Evolutionary conservation across 352 stramenopile genomes (phyloP).

Genomic region (Globisporangium paddicum): DNA sequence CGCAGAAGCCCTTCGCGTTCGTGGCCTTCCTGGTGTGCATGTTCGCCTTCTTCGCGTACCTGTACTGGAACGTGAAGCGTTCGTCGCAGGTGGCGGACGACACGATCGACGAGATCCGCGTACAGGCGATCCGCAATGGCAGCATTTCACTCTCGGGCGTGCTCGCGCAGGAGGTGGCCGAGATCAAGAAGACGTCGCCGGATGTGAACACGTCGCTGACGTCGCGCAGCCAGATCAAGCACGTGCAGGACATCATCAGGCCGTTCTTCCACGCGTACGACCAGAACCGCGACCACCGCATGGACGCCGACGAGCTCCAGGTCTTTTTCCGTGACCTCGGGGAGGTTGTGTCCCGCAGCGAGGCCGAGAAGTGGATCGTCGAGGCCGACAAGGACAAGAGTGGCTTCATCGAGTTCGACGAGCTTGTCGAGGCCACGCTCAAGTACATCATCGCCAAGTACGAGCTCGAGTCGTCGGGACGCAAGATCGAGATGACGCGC

Average conservation of each 20-base stretch:
- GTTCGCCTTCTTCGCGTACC: constrained; percentile 89
- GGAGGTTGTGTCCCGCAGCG: constrained; percentile 76
- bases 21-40: constrained; percentile 87
- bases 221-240: constrained; percentile 49
- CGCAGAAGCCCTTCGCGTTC: constrained; percentile 89
- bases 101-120: constrained; percentile 64
- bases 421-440: constrained; percentile 92
- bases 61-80: constrained; percentile 89
- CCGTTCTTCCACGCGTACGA: constrained; percentile 95
- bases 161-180: constrained; percentile 67
- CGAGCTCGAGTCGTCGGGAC: constrained; percentile 48
- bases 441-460: constrained; percentile 81
- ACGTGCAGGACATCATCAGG: constrained; percentile 89
- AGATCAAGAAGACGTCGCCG: constrained; percentile 44
- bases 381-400: constrained; percentile 91
- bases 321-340: constrained; percentile 94
- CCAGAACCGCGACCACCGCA: constrained; percentile 82
- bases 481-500: constrained; percentile 45
- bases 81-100: constrained; percentile 64
- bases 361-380: constrained; percentile 81
- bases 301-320: constrained; percentile 91
- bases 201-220: constrained; percentile 47
- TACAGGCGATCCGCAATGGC: constrained; percentile 61
- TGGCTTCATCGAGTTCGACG: constrained; percentile 91
- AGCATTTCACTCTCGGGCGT: constrained; percentile 81